Base-by-base conservation (phyloP, 106 monocot genomes). In the Apostasia ramifera region DNA sequence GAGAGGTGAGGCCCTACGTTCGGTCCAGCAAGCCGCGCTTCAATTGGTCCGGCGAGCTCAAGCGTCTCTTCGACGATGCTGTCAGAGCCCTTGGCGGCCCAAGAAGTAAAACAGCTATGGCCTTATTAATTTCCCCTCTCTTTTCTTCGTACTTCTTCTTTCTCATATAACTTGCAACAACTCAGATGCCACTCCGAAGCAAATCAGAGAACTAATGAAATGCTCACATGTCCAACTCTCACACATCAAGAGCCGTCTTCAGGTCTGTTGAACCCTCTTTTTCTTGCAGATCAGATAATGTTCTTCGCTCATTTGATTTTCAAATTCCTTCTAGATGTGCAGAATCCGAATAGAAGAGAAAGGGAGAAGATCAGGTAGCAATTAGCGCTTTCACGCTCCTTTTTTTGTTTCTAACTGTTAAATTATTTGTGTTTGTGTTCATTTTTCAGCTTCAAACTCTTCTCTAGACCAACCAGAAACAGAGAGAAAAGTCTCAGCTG, bases 11-110 rank as follows among this genome's bases (percentile, higher is more conserved):
- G 46, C 37, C 65, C 15, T 65, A 65, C 65, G 65, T 65, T 14
- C 65, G 65, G 10, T 65, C 65, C 0, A 65, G 65, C 48, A 65
- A 65, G 65, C 65, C 65, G 26, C 65, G 65, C 6, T 65, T 65
- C 65, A 65, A 65, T 43, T 65, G 65, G 65, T 47, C 65, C 5
- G 48, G 26, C n/a, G 65, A 65, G 26, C 65, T 65, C 26, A 65
- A 48, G 48, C 65, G 7, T 46, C 65, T 65, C 65, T 65, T 65
- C 37, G 65, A 65, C 40, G 65, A 65, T 26, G 65, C 65, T 48
- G 48, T 65, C 47, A 48, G 2, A 65, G 47, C 3, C 5, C 65
- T 65, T 2, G 65, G 65, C 47, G 65, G 65, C 11, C 40, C 65
- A 65, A 65, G 65, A 48, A 65, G 65, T 65, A 65, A 47, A 26